Evolutionary conservation across 208 protist species (phyloP), one percentile per base, ranked within the genome.

Genomic region (Trypanosoma caninum): DNA sequence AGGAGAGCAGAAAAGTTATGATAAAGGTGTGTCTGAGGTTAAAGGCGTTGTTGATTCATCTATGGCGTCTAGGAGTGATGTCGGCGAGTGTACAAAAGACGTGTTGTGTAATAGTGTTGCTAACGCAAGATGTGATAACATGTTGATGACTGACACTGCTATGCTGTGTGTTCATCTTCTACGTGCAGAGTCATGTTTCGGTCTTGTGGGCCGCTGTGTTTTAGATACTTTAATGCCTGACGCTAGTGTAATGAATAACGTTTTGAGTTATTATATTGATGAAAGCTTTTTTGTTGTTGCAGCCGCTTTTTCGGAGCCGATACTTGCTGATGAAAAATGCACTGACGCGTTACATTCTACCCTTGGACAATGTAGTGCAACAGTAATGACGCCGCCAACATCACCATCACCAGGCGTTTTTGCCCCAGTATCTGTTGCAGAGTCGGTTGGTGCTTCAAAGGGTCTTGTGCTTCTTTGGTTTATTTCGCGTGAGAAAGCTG

Each of bases 381-480:
- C n/a, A 3, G 0, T 55, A 7, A 14, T 31, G 30, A 18, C 38
- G 33, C 25, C 11, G 23, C 9, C 20, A 30, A 11, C 65, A 30
- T 42, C 27, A 25, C 11, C 47, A 42, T 47, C 40, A 14, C 9
- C 27, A 20, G 22, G 14, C 62, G 41, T 59, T 57, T 46, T 13
- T 42, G 55, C 40, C 37, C 45, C 46, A 53, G 44, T 22, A 47
- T 10, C 47, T 22, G 23, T 25, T 41, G 46, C 11, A 16, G 56
- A 65, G 14, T 30, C 10, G 9, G 30, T 55, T 45, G 35, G 44
- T 7, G 34, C 64, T 18, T 46, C 75, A 2, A 65, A 71, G 5
- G 82, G 79, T 14, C 60, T 89, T 35, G 76, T 76, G 62, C 42
- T 89, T 42, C 62, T 77, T 47, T 89, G 82, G 76, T 58, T 71